Percentiles rank a stretch among this genome's conserved stretches.
Evolutionary conservation across 306 rosid genomes (phyloP).

Genomic region (Astragalus glycyphyllos): DNA sequence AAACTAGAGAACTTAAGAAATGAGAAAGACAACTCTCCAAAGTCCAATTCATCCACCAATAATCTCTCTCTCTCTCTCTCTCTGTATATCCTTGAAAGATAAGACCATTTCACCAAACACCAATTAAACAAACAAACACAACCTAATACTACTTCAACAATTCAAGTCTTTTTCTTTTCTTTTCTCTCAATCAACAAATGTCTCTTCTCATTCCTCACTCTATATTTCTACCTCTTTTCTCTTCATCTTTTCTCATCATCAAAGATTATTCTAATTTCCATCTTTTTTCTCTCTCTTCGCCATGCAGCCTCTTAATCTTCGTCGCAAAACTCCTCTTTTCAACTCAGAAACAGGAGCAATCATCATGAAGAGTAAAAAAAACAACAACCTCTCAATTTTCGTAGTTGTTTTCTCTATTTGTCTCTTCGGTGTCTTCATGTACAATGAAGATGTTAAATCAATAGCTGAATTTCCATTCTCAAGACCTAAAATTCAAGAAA

Average conservation of each 20-base stretch:
- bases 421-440: conserved; percentile 92
- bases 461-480: conserved; percentile 92
- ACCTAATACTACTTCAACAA: conserved; percentile 43
- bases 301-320: conserved; percentile 78
- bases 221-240: conserved; percentile 60
- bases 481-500: conserved; percentile 63
- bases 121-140: conserved; percentile 51
- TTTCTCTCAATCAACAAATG: conserved; percentile 36
- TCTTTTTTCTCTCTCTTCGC: neutral
- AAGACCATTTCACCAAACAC: conserved; percentile 84
- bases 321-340: conserved; percentile 75
- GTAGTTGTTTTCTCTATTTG: conserved; percentile 79
- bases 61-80: neutral
- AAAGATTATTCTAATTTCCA: neutral
- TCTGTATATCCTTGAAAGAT: conserved; percentile 54
- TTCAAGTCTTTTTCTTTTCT: conserved; percentile 36
- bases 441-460: conserved; percentile 92
- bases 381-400: conserved; percentile 75
- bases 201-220: conserved; percentile 45
- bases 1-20: conserved; percentile 23
- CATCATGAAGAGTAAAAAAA: conserved; percentile 78
- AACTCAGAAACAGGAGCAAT: conserved; percentile 55
- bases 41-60: conserved; percentile 58
- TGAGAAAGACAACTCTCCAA: conserved; percentile 62
- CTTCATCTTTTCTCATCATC: conserved; percentile 27